Base-by-base conservation (phyloP, 176 grass and related monocot species). In the Oryza australiensis region DNA sequence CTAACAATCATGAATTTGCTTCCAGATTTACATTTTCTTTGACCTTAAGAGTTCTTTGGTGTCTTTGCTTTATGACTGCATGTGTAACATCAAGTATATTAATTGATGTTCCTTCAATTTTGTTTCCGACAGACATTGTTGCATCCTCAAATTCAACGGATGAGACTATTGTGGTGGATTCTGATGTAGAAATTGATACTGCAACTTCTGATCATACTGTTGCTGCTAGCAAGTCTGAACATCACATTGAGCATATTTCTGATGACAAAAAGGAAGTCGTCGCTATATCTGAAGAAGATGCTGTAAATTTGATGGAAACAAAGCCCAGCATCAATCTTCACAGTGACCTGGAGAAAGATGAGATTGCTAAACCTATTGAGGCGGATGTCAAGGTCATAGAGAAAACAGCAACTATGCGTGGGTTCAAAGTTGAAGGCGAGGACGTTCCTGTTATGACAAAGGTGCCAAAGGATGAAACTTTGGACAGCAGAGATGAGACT, bases 101-200 rank as follows among this genome's bases (percentile, higher is more conserved):
- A 59, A 55, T 66, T 55, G 22, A 68, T 37, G 65, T 16, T 80
- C 73, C 24, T 13, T 76, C 51, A 80, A 62, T 59, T 70, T 26
- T 70, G 26, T 81, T 89, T 91, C 66, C 65, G 67, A 62, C 80
- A 98, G 96, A 82, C 70, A 79, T 98, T 62, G 70, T 98, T 79
- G 68, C 92, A 34, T 95, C 90, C 66, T 98, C 96, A 29, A 91
- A 93, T 83, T 91, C 90, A 4, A 95, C 93, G 34, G 88, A 91
- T 72, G 93, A 95, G 79, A 98, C 96, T 80, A 89, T 98, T 77
- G 96, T 93, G 72, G 90, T 70, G 2, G 90, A 94, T 66, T 98
- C 90, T 65, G 96, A 95, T 76, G 82, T 87, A 80, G 96, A 98
- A 88, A 91, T 91, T 23, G 90, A 98, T 80, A 89, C 88, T 46